A percentile compares a stretch with the other conserved stretches of the same genome.
Conservation (phyloP, 495 filamentous ascomycete species). For the Saxophila tyrrhenica region DNA sequence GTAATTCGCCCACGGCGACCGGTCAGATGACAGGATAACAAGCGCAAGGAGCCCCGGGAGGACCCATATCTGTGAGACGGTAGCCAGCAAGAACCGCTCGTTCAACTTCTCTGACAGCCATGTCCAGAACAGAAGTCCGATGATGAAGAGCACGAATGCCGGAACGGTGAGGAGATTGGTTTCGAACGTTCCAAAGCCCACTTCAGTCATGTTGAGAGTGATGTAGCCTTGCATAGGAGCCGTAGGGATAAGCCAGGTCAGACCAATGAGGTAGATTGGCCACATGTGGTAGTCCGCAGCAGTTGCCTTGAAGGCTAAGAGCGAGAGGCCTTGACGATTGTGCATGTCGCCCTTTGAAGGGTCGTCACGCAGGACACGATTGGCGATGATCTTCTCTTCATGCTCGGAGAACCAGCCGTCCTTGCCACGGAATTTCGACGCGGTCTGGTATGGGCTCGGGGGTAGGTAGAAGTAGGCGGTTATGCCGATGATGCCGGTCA, state of each 20-base stretch:
- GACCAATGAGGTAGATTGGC: constrained; percentile 41
- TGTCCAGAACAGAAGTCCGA: constrained; percentile 31
- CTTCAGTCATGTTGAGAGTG: constrained; percentile 28
- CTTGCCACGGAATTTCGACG: constrained; percentile 42
- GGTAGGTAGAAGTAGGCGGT: constrained; percentile 46
- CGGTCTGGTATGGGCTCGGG: constrained; percentile 39
- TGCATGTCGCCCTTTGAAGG: constrained; percentile 55
- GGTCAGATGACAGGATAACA: constrained; percentile 28
- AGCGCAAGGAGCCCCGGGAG: constrained; percentile 36
- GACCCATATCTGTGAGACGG: constrained; percentile 38
- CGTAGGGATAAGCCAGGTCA: constrained; percentile 41
- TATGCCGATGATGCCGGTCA: constrained; percentile 43
- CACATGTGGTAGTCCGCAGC: constrained; percentile 47
- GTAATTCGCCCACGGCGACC: constrained; percentile 34
- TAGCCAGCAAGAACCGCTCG: constrained; percentile 35
- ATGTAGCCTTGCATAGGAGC: constrained; percentile 35
- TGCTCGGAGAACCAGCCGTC: constrained; percentile 50
- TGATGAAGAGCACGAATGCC: not conserved
- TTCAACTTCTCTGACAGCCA: constrained; percentile 35
- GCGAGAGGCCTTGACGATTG: constrained; percentile 44
- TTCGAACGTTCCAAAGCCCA: constrained; percentile 35
- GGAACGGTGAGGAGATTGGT: constrained; percentile 20
- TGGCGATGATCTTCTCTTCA: constrained; percentile 49
- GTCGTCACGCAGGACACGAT: constrained; percentile 52
- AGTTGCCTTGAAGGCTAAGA: constrained; percentile 35